phyloP scores from a whole-genome alignment of 2,329 filamentous ascomycete species.

The Sarocladiaceae sp. region DNA sequence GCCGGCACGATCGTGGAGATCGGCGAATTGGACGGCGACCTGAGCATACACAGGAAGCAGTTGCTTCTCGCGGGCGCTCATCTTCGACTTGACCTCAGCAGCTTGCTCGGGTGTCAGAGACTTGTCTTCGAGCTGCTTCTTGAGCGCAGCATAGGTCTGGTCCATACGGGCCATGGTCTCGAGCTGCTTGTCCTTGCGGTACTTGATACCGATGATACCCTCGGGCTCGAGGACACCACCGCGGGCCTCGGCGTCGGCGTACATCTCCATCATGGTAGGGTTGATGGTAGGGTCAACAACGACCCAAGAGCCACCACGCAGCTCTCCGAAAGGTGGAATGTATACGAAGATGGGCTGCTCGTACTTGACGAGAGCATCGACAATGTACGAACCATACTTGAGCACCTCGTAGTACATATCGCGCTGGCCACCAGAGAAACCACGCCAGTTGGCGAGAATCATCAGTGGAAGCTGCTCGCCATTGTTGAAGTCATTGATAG shows the following conservation, averaged over 20 bases:
- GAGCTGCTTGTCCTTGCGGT: constrained; percentile 93
- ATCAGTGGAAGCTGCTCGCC: constrained; percentile 97
- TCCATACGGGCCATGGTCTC: constrained; percentile 96
- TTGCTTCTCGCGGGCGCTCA: constrained; percentile 79
- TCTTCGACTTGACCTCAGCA: constrained; percentile 75
- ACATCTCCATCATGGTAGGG: constrained; percentile 97
- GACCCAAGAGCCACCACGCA: constrained; percentile 98
- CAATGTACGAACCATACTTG: constrained; percentile 99
- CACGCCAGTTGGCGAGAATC: constrained; percentile 99
- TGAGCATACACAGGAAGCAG: constrained; percentile 91
- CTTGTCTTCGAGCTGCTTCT: constrained; percentile 64
- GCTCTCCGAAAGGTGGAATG: constrained; percentile 93
- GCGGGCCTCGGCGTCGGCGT: constrained; percentile 89
- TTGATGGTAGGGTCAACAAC: constrained; percentile 99
- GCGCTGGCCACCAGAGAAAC: constrained; percentile 98
- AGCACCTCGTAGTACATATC: constrained; percentile 99
- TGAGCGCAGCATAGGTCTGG: constrained; percentile 74
- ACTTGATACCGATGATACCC: constrained; percentile 98
- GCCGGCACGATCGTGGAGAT: constrained; percentile 92
- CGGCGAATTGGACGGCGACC: constrained; percentile 94
- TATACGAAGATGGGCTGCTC: constrained; percentile 99
- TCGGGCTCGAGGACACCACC: constrained; percentile 98
- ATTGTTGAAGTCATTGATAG: constrained; percentile 98
- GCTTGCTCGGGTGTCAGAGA: constrained; percentile 69
- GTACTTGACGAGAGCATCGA: constrained; percentile 96